phyloP scores from a whole-genome alignment of 108 stramenopile species.

The Nitzschia inconspicua region DNA sequence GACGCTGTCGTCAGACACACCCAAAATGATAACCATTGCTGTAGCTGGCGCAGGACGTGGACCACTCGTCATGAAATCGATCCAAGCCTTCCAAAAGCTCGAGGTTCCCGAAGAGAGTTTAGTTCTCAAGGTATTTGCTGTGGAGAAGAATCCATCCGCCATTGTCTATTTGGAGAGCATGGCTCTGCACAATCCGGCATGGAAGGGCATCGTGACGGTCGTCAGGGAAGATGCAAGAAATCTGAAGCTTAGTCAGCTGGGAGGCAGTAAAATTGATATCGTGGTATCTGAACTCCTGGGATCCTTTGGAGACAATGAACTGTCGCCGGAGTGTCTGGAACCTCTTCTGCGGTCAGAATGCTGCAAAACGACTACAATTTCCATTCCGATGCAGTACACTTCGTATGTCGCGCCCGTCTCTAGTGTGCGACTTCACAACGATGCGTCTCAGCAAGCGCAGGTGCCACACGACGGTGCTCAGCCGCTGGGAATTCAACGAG shows the following conservation, averaged over 20 bases:
- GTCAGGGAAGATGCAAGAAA: constrained; percentile 92
- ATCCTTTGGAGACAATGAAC: constrained; percentile 97
- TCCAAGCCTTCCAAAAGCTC: constrained; percentile 53
- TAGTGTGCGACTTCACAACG: constrained; percentile 80
- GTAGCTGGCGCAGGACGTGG: constrained; percentile 98
- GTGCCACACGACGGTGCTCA: constrained; percentile 46
- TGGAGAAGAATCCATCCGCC: constrained; percentile 98
- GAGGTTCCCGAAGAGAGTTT: constrained; percentile 26
- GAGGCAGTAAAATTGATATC: constrained; percentile 70
- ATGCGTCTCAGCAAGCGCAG: constrained; percentile 68
- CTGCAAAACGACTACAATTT: constrained; percentile 64
- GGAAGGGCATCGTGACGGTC: constrained; percentile 78
- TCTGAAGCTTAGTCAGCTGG: constrained; percentile 33
- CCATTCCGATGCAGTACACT: constrained; percentile 86
- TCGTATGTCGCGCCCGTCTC: constrained; percentile 90
- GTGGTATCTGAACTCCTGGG: constrained; percentile 96
- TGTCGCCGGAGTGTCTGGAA: constrained; percentile 98
- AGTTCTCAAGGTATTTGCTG: constrained; percentile 57
- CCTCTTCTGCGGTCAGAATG: constrained; percentile 76
- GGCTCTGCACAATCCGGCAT: constrained; percentile 51
- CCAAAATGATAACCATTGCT: constrained; percentile 56
- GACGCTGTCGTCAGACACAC: not conserved
- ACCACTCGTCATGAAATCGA: constrained; percentile 87
- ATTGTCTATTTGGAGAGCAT: constrained; percentile 88
- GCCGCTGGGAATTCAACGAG: constrained; percentile 56